phyloP scores from a whole-genome alignment of 306 rosid genomes.

The Dalbergia oliveri region DNA sequence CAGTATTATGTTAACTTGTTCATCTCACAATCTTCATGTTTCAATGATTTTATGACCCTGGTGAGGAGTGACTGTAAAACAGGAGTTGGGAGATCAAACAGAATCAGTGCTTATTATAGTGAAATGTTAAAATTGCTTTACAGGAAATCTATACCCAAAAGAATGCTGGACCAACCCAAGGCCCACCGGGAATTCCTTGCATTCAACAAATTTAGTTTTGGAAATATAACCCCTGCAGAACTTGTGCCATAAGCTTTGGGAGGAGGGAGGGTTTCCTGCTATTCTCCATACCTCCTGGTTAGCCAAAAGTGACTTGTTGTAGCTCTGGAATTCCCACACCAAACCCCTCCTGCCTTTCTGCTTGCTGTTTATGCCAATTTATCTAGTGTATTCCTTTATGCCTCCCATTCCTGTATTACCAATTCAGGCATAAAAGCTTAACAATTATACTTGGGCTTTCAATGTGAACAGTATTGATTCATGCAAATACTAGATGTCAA shows the following conservation, averaged over 20 bases:
- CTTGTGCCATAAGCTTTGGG: neutral
- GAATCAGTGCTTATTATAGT: neutral
- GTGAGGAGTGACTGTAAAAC: neutral
- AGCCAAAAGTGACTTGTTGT: neutral
- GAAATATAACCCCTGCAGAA: neutral
- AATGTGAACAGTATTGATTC: no score
- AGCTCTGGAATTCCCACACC: no score
- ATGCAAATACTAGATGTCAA: no score
- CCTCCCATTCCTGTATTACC: no score
- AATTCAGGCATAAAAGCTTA: no score
- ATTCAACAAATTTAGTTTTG: neutral
- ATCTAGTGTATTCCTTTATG: no score
- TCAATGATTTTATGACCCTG: constrained; percentile 7
- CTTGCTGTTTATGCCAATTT: no score
- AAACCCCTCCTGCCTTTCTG: no score
- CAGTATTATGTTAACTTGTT: neutral
- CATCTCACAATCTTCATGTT: constrained; percentile 4
- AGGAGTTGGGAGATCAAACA: neutral
- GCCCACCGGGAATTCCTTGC: neutral
- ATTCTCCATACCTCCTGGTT: neutral
- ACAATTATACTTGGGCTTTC: no score
- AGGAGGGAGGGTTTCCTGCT: neutral
- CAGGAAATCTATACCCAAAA: neutral
- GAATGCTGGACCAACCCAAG: neutral
- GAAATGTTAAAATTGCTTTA: neutral